Conservation (phyloP, 306 rosid genomes). For the Hippophae tibetana region DNA sequence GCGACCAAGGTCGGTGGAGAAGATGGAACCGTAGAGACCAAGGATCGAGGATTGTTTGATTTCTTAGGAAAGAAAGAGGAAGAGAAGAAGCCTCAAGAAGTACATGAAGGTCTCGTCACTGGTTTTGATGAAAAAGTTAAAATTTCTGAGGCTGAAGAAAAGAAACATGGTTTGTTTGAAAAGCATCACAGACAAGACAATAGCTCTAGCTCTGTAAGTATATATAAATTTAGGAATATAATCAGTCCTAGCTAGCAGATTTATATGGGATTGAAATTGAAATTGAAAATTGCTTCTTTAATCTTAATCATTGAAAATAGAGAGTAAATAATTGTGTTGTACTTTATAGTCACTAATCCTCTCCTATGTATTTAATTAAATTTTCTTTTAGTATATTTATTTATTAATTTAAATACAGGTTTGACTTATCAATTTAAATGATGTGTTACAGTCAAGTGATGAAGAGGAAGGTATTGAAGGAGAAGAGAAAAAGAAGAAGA, state of each 20-base stretch:
- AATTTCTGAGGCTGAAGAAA: constrained; percentile 20
- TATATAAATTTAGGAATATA: neutral
- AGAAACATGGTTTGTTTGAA: constrained; percentile 25
- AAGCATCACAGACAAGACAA: constrained; percentile 32
- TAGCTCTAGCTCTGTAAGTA: constrained; percentile 46
- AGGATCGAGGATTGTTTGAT: constrained; percentile 70
- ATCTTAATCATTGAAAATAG: too few species aligned
- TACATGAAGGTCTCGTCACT: constrained; percentile 6
- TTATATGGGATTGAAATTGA: too few species aligned
- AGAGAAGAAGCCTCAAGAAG: constrained; percentile 23
- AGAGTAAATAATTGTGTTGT: too few species aligned
- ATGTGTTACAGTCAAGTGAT: constrained; percentile 53
- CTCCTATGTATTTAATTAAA: neutral
- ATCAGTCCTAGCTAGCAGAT: too few species aligned
- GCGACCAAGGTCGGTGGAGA: constrained; percentile 21
- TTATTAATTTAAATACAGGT: neutral
- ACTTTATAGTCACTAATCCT: too few species aligned
- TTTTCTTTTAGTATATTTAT: neutral
- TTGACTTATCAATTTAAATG: neutral
- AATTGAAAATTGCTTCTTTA: too few species aligned
- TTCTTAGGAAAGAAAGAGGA: constrained; percentile 48
- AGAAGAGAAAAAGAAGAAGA: constrained; percentile 37
- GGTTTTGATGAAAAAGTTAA: constrained; percentile 22
- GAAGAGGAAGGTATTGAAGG: constrained; percentile 50
- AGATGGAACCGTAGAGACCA: constrained; percentile 29